Percentiles rank a stretch among this genome's conserved stretches.
Evolutionary conservation across 2,329 filamentous ascomycete genomes (phyloP).

Genomic region (Trichoderma cornu-damae): DNA sequence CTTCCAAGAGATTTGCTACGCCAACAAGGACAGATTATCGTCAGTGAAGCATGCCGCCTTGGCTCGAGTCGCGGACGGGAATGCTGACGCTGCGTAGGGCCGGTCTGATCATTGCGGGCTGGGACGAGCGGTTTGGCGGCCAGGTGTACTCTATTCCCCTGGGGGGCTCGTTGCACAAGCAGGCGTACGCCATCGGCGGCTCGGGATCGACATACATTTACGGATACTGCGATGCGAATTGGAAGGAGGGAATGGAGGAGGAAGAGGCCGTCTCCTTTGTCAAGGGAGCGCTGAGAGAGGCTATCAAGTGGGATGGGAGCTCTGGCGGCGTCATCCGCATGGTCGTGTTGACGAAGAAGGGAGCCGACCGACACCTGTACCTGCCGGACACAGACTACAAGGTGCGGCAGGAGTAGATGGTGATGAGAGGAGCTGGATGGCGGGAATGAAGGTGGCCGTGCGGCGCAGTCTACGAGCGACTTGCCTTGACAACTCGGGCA

Average conservation of each 20-base stretch:
- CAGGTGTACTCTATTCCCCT: conserved; percentile 97
- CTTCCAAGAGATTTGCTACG: conserved; percentile 97
- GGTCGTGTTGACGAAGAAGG: conserved; percentile 88
- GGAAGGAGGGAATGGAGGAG: conserved; percentile 92
- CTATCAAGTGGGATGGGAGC: conserved; percentile 99
- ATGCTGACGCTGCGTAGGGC: conserved; percentile 54
- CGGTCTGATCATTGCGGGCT: conserved; percentile 97
- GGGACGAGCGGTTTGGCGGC: conserved; percentile 89
- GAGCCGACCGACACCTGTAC: conserved; percentile 90
- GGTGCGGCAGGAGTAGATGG: conserved; percentile 58
- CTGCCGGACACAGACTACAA: conserved; percentile 87
- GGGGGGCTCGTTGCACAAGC: conserved; percentile 95
- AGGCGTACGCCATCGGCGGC: conserved; percentile 89
- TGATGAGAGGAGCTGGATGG: background rate
- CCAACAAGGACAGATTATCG: conserved; percentile 92
- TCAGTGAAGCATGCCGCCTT: conserved; percentile 42
- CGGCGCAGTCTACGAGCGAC: background rate
- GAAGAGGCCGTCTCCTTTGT: conserved; percentile 87
- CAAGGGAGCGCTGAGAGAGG: conserved; percentile 83
- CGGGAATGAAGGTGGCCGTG: background rate
- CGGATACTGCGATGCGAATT: conserved; percentile 95
- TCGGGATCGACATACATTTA: conserved; percentile 99
- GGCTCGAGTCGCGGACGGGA: background rate
- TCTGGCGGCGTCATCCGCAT: conserved; percentile 97
- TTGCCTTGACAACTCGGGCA: background rate